phyloP scores from a whole-genome alignment of 805 yeast species.

The Aciculoconidium aculeatum region DNA sequence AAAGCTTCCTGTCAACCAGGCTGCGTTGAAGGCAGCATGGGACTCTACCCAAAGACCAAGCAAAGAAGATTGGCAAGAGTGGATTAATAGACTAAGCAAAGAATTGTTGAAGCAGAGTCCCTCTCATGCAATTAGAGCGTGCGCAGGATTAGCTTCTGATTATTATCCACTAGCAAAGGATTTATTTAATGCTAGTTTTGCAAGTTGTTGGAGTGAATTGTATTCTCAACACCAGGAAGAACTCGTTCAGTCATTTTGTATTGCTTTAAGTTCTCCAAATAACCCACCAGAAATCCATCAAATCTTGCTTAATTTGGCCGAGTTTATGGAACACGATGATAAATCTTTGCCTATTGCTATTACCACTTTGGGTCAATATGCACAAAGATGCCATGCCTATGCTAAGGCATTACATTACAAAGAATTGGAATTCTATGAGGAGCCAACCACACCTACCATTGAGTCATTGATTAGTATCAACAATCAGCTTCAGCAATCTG shows the following conservation, averaged over 20 bases:
- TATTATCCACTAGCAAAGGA: constrained; percentile 87
- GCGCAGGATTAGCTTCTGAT: constrained; percentile 82
- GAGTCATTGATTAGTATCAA: constrained; percentile 90
- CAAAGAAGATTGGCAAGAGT: constrained; percentile 96
- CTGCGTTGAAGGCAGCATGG: constrained; percentile 77
- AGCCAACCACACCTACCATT: constrained; percentile 85
- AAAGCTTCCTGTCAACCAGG: constrained; percentile 65
- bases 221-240: constrained; percentile 88
- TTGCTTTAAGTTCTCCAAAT: constrained; percentile 83
- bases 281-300: constrained; percentile 96
- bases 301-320: constrained; percentile 81
- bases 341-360: constrained; percentile 88
- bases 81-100: constrained; percentile 84
- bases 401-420: constrained; percentile 96
- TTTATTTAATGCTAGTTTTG: constrained; percentile 88
- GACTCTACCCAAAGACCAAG: constrained; percentile 85
- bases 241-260: constrained; percentile 74
- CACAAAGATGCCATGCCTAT: constrained; percentile 93
- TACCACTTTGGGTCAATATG: constrained; percentile 86
- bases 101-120: constrained; percentile 89
- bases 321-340: constrained; percentile 96
- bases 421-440: constrained; percentile 90
- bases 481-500: constrained; percentile 92
- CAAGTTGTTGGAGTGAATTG: constrained; percentile 91
- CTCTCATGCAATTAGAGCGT: constrained; percentile 88